Conservation (phyloP, 2,329 filamentous ascomycete genomes). For the Cercospora zeae-maydis region DNA sequence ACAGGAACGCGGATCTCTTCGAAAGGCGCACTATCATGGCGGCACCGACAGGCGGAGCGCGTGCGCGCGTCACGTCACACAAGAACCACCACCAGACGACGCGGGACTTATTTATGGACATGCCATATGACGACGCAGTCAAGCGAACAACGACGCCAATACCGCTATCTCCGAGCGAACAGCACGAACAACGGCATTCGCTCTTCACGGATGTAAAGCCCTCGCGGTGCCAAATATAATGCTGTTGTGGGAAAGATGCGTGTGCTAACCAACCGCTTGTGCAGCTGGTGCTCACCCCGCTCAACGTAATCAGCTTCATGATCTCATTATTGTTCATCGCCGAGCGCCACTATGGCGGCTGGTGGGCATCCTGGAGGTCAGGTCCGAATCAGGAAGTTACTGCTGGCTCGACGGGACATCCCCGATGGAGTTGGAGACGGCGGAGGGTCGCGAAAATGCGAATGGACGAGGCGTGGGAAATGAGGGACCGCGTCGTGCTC, state of each 20-base stretch:
- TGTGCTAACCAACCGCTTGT: neutral
- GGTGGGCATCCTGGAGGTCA: conserved; percentile 36
- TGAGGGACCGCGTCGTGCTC: conserved; percentile 54
- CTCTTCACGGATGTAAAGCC: conserved; percentile 27
- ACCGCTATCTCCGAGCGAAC: conserved; percentile 22
- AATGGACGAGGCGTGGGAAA: conserved; percentile 60
- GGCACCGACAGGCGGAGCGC: conserved; percentile 12
- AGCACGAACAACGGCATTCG: conserved; percentile 14
- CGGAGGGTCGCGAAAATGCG: conserved; percentile 60
- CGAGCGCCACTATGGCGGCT: conserved; percentile 54
- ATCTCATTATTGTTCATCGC: conserved; percentile 59
- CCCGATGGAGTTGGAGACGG: conserved; percentile 36
- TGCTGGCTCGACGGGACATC: conserved; percentile 33
- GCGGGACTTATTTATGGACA: conserved; percentile 31
- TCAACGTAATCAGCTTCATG: conserved; percentile 63
- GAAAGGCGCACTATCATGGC: conserved; percentile 17
- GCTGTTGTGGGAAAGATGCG: neutral
- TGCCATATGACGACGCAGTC: conserved; percentile 28
- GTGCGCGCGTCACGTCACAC: conserved; percentile 21
- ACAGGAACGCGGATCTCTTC: neutral
- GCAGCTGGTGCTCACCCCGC: conserved; percentile 55
- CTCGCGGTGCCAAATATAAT: neutral
- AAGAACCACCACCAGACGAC: conserved; percentile 24
- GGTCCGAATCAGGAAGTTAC: conserved; percentile 45
- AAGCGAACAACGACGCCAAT: conserved; percentile 20